phyloP scores from a whole-genome alignment of 768 basidiomycete species.

The Pilatotrama ljubarskyi region DNA sequence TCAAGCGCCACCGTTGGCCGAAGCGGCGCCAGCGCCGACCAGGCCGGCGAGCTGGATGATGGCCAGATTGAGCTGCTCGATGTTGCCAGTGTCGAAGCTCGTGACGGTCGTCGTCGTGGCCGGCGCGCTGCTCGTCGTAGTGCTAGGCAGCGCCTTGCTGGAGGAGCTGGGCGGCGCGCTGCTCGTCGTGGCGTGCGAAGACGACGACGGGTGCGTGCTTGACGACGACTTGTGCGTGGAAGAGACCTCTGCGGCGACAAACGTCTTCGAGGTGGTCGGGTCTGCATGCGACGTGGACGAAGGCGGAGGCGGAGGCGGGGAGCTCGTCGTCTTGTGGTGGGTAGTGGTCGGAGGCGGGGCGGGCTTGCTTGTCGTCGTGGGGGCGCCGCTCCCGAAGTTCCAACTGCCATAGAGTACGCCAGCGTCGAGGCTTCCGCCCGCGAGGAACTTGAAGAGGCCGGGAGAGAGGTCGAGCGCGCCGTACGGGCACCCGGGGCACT shows the following conservation, averaged over 20 bases:
- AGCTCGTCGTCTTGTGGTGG: neutral
- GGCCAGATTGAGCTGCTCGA: neutral
- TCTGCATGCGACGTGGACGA: neutral
- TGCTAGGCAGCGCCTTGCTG: neutral
- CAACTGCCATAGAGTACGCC: conserved; percentile 66
- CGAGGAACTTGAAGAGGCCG: conserved; percentile 66
- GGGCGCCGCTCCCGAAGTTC: conserved; percentile 46
- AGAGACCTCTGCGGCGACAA: too few relatives aligned
- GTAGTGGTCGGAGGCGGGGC: conserved; percentile 4
- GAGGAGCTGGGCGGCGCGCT: neutral
- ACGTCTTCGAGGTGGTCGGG: neutral
- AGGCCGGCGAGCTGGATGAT: neutral
- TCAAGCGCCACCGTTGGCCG: too few relatives aligned
- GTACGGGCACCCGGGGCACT: conserved; percentile 67
- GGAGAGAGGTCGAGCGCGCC: conserved; percentile 67
- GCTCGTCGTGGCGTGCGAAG: neutral
- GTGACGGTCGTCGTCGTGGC: neutral
- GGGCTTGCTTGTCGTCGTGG: neutral
- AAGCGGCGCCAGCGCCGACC: too few relatives aligned
- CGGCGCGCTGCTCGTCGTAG: neutral
- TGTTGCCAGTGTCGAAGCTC: neutral
- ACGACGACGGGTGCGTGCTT: neutral
- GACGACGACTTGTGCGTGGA: neutral
- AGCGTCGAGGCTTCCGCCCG: conserved; percentile 39
- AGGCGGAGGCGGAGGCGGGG: neutral